phyloP scores from a whole-genome alignment of 306 rosid genomes.

The Casuarina cunninghamiana region DNA sequence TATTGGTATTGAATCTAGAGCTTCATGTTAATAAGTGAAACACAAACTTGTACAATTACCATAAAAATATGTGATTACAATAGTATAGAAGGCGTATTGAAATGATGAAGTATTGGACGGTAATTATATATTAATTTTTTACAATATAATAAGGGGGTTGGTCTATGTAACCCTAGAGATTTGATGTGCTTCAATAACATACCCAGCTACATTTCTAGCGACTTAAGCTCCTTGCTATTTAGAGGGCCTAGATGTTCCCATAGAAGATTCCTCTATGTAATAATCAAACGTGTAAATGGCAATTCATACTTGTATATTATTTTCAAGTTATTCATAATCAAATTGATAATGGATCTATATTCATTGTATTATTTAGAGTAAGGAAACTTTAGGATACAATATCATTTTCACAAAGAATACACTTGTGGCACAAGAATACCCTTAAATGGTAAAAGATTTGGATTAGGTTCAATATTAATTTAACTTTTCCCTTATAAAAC shows the following conservation, averaged over 20 bases:
- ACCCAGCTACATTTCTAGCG: constrained; percentile 94
- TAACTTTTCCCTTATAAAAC: too few species aligned
- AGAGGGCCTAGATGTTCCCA: constrained; percentile 97
- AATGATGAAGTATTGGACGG: not conserved
- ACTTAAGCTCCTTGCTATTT: constrained; percentile 87
- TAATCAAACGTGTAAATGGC: not conserved
- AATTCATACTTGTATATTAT: too few species aligned
- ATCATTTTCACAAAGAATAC: too few species aligned
- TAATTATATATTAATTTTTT: not conserved
- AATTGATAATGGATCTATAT: too few species aligned
- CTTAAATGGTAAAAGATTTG: too few species aligned
- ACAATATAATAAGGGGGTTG: not conserved
- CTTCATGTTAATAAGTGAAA: not conserved
- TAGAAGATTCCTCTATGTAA: constrained; percentile 67
- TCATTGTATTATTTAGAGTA: too few species aligned
- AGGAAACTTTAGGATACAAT: too few species aligned
- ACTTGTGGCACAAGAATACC: too few species aligned
- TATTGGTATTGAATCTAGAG: not conserved
- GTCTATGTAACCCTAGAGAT: constrained; percentile 70
- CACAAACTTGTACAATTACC: too few species aligned
- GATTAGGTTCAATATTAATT: too few species aligned
- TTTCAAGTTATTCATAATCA: too few species aligned
- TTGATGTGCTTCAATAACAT: constrained; percentile 86
- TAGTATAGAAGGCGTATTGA: not conserved
- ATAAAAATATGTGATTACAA: too few species aligned